These are phyloP conservation scores for Corymbia citriodora DNA, from an alignment of 441 rosid genomes.

Conservation along the genomic window DNA sequence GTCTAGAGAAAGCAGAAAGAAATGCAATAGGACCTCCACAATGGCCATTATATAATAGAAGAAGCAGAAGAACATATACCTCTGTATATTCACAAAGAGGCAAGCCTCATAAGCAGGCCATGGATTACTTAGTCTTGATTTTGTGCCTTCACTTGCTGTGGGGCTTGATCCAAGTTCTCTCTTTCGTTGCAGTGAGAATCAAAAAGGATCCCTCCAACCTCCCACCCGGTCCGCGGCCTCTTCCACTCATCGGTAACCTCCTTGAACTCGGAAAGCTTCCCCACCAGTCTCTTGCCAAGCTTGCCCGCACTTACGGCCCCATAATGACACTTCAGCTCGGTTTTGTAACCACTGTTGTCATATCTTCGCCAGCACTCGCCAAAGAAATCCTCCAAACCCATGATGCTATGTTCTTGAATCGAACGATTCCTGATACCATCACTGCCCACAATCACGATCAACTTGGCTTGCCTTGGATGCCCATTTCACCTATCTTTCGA, in stretches of 20 bases:
- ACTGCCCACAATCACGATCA: background rate
- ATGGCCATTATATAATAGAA: background rate
- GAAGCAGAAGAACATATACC: background rate
- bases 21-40: background rate
- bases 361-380: background rate
- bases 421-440: background rate
- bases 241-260: constrained; percentile 1
- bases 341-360: background rate
- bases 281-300: background rate
- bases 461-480: background rate
- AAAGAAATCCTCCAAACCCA: background rate
- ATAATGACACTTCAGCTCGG: constrained; percentile 6
- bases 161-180: background rate
- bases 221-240: constrained; percentile 1
- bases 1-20: background rate
- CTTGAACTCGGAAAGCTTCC: background rate
- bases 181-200: background rate
- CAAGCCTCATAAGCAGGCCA: background rate
- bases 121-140: background rate
- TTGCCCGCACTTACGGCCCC: constrained; percentile 2
- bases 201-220: background rate
- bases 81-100: background rate
- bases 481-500: background rate
- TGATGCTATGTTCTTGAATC: background rate
- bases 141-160: background rate